Evolutionary conservation across 2,329 filamentous ascomycete species (phyloP).

Genomic region (Amphichorda felina): DNA sequence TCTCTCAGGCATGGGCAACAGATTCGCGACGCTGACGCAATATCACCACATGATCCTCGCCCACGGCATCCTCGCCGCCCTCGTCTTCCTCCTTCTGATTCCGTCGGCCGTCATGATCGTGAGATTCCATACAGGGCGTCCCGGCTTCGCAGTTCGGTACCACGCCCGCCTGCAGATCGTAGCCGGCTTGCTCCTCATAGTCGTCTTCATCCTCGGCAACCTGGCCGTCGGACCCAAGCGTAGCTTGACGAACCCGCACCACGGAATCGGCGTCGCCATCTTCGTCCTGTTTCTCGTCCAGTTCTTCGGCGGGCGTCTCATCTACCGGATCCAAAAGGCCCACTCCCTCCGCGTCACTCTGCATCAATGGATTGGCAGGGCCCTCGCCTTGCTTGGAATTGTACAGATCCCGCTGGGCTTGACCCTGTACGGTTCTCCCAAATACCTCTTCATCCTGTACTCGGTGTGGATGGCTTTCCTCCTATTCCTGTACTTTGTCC

Average conservation of each 20-base stretch:
- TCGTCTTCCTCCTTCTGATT: slow-evolving; percentile 64
- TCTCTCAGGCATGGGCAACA: slow-evolving; percentile 63
- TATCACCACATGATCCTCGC: slow-evolving; percentile 61
- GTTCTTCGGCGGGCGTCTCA: slow-evolving; percentile 54
- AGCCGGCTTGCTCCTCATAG: slow-evolving; percentile 54
- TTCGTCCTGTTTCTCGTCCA: slow-evolving; percentile 64
- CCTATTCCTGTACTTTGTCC: slow-evolving; percentile 64
- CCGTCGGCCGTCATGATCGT: slow-evolving; percentile 63
- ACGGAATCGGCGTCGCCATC: slow-evolving; percentile 71
- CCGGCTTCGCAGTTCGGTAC: slow-evolving; percentile 49
- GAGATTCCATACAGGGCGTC: slow-evolving; percentile 55
- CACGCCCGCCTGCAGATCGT: slow-evolving; percentile 68
- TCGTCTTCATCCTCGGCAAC: slow-evolving; percentile 63
- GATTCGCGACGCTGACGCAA: slow-evolving; percentile 55
- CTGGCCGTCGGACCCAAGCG: slow-evolving; percentile 65
- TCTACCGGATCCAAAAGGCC: slow-evolving; percentile 37
- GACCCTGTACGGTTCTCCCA: slow-evolving; percentile 84
- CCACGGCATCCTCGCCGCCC: slow-evolving; percentile 59
- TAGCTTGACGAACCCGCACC: slow-evolving; percentile 69
- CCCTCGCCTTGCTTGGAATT: slow-evolving; percentile 70
- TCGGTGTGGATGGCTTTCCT: slow-evolving; percentile 66
- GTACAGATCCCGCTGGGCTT: slow-evolving; percentile 81
- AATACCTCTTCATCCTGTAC: slow-evolving; percentile 75
- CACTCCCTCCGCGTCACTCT: slow-evolving; percentile 47
- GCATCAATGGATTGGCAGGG: slow-evolving; percentile 79